Evolutionary conservation across 768 basidiomycete species (phyloP), one percentile per base, ranked within the genome.

Genomic region (Symmetrospora coprosmae): DNA sequence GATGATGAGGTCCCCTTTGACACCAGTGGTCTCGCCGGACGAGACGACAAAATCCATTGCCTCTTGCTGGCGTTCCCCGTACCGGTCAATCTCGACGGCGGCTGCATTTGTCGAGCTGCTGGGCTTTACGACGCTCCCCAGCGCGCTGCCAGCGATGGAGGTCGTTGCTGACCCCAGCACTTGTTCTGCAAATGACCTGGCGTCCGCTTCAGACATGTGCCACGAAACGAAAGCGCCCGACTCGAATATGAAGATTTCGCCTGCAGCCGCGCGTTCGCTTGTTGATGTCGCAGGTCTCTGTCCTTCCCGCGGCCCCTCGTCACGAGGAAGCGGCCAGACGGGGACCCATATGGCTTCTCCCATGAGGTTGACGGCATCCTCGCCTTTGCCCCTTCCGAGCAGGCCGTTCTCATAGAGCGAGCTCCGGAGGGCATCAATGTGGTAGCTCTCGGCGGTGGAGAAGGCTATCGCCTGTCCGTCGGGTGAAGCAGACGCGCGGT

Each of bases 361-460:
- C 39, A 52, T 39, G 23, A 64, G 40, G 38, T 63, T 63, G 37
- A 63, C 59, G 17, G 62, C 62, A 48, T 63, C 62, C 21, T 13
- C 14, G 11, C 43, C 43, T n/a, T 63, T 40, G 13, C 56, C 56
- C 34, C 40, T 31, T 16, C 56, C 43, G 21, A 63, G 28, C 28
- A 69, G 56, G 1, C 64, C 61, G 13, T 52, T 39, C 2, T 50
- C 34, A 39, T 65, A 38, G 0, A 69, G 49, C 3, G 37, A 25
- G 25, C 64, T 43, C 30, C 66, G 58, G 0, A 69, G 63, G 1
- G 60, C 56, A 4, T 62, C 34, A 11, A 65, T 66, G 35, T 67
- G 48, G 59, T 66, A 69, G 17, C 52, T 48, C 39, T 68, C 63
- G 1, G 68, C 67, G 8, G 67, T 68, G 8, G 63, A 65, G 31